Evolutionary conservation across 495 filamentous ascomycete genomes (phyloP).

Genomic region (Penicillium turbatum): DNA sequence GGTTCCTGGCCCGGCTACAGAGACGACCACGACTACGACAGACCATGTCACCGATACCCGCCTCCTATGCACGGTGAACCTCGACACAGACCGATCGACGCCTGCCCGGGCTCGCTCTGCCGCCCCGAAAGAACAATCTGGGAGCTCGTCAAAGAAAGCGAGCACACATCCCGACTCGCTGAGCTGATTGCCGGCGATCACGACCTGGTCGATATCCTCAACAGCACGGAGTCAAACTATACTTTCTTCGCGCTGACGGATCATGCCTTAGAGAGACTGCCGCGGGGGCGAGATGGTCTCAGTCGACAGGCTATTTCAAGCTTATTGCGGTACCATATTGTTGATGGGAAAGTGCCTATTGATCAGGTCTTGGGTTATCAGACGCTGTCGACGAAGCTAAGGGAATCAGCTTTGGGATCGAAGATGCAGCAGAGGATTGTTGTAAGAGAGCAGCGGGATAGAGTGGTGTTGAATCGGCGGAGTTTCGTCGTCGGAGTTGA

Average conservation of each 20-base stretch:
- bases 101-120: conserved; percentile 18
- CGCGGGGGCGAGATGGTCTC: conserved; percentile 47
- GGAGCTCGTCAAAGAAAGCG: conserved; percentile 65
- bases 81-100: conserved; percentile 5
- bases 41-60: background rate
- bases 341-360: conserved; percentile 57
- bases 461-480: conserved; percentile 69
- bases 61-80: background rate
- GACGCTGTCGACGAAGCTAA: conserved; percentile 67
- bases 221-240: conserved; percentile 63
- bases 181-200: conserved; percentile 65
- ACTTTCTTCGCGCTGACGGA: conserved; percentile 81
- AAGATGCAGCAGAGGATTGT: conserved; percentile 63
- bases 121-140: conserved; percentile 63
- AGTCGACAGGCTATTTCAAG: conserved; percentile 51
- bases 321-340: conserved; percentile 70
- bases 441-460: conserved; percentile 51
- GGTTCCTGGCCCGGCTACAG: background rate
- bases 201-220: conserved; percentile 65
- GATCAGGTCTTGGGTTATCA: conserved; percentile 52
- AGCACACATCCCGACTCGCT: conserved; percentile 71
- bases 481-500: conserved; percentile 60
- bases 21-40: background rate
- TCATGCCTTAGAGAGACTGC: conserved; percentile 58
- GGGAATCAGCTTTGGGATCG: conserved; percentile 50